These are phyloP conservation scores for Panicum virgatum DNA, from an alignment of 202 grass and related monocot genomes.

Conservation along the genomic window DNA sequence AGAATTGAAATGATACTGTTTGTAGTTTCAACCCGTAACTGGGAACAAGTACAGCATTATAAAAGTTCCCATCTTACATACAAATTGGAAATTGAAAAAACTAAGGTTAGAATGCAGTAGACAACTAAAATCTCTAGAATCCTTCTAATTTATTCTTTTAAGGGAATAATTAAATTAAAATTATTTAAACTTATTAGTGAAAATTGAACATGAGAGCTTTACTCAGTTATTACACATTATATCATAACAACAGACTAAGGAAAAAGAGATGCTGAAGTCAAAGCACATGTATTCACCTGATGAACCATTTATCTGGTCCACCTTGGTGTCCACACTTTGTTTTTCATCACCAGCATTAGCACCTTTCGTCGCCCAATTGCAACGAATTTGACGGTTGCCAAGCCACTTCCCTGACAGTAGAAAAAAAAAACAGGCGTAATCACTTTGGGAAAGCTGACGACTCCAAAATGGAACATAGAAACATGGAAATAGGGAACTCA, in stretches of 20 bases:
- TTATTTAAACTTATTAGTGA: background rate
- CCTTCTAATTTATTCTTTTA: background rate
- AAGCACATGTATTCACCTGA: constrained; percentile 53
- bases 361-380: constrained; percentile 87
- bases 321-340: constrained; percentile 62
- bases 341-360: constrained; percentile 77
- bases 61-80: background rate
- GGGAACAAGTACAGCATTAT: constrained; percentile 10
- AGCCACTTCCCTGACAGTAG: constrained; percentile 69
- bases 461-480: constrained; percentile 14
- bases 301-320: constrained; percentile 54
- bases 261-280: background rate
- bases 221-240: background rate
- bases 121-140: too few relatives aligned
- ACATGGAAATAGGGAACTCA: constrained; percentile 27
- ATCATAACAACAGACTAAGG: background rate
- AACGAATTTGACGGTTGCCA: constrained; percentile 80
- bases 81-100: background rate
- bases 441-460: constrained; percentile 10
- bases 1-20: background rate
- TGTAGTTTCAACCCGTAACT: constrained; percentile 16
- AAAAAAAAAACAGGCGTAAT: constrained; percentile 21
- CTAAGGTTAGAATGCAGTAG: too few relatives aligned
- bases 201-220: background rate
- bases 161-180: background rate